Percentiles rank a stretch among this genome's conserved stretches.
Evolutionary conservation across 176 grass and related monocot species (phyloP).

Genomic region (Oryza coarctata): DNA sequence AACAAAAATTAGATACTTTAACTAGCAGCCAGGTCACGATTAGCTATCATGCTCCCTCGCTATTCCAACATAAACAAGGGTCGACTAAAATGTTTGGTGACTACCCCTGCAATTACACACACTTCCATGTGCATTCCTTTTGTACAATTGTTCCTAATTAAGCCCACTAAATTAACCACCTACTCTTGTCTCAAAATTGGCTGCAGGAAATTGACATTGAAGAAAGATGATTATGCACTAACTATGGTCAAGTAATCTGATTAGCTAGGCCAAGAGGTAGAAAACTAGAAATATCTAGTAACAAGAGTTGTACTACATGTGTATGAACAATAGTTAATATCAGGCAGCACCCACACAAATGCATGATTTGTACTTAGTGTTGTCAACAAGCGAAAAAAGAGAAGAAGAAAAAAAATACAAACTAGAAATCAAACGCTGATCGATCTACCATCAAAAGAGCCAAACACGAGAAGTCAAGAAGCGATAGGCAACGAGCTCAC

Average conservation of each 20-base stretch:
- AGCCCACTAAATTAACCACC: constrained; percentile 16
- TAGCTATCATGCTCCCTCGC: constrained; percentile 17
- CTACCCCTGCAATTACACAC: neutral
- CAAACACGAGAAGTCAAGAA: constrained; percentile 38
- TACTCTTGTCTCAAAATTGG: neutral
- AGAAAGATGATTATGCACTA: neutral
- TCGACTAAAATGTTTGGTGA: neutral
- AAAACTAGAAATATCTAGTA: neutral
- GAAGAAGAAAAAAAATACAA: neutral
- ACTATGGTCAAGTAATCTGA: neutral
- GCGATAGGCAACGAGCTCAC: constrained; percentile 14
- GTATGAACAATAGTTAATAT: constrained; percentile 32
- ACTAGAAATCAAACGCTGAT: constrained; percentile 22
- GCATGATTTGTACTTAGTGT: constrained; percentile 35
- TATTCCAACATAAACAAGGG: neutral
- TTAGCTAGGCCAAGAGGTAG: neutral
- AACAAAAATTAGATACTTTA: constrained; percentile 15
- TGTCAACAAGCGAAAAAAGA: neutral
- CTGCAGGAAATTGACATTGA: neutral
- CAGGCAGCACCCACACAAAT: constrained; percentile 19
- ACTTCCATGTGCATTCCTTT: constrained; percentile 35
- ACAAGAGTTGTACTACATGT: constrained; percentile 1
- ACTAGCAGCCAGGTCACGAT: constrained; percentile 31
- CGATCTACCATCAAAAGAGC: neutral
- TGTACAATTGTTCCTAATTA: constrained; percentile 5